phyloP scores from a whole-genome alignment of 2,329 filamentous ascomycete genomes.

The Fusarium austroafricanum region DNA sequence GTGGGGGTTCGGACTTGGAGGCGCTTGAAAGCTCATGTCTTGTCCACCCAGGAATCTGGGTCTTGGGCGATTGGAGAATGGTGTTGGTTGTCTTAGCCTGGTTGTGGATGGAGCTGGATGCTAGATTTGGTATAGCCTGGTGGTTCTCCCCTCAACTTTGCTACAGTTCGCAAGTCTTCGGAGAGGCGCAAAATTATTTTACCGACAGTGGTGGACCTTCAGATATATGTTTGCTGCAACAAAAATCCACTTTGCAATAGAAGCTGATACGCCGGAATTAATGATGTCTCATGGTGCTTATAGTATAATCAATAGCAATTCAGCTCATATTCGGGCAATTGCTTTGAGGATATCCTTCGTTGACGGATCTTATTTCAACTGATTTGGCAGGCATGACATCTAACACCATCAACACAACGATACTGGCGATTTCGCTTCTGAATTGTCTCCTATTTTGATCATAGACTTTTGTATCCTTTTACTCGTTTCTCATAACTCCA shows the following conservation, averaged over 20 bases:
- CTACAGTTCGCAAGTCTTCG: conserved; percentile 10
- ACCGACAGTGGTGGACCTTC: conserved; percentile 3
- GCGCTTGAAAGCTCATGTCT: conserved; percentile 52
- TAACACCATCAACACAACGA: neutral
- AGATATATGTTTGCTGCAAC: neutral
- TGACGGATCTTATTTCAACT: neutral
- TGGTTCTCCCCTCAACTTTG: conserved; percentile 30
- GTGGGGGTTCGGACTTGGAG: conserved; percentile 42
- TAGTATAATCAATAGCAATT: too few species aligned
- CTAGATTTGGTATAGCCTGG: conserved; percentile 46
- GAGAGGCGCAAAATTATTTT: conserved; percentile 36
- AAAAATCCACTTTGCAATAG: neutral
- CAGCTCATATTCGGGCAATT: too few species aligned
- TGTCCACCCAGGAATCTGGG: conserved; percentile 38
- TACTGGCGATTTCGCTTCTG: neutral
- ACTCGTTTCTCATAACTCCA: conserved; percentile 10
- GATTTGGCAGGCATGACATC: neutral
- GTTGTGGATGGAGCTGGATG: conserved; percentile 36
- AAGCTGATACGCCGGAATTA: too few species aligned
- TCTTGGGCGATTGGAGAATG: conserved; percentile 40
- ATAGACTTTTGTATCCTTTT: conserved; percentile 30
- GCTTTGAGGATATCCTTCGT: neutral
- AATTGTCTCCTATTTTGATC: conserved; percentile 11
- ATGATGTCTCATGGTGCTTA: too few species aligned
- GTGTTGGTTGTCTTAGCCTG: conserved; percentile 40